phyloP scores from a whole-genome alignment of 257 asterid species.

The Nemophila menziesii region DNA sequence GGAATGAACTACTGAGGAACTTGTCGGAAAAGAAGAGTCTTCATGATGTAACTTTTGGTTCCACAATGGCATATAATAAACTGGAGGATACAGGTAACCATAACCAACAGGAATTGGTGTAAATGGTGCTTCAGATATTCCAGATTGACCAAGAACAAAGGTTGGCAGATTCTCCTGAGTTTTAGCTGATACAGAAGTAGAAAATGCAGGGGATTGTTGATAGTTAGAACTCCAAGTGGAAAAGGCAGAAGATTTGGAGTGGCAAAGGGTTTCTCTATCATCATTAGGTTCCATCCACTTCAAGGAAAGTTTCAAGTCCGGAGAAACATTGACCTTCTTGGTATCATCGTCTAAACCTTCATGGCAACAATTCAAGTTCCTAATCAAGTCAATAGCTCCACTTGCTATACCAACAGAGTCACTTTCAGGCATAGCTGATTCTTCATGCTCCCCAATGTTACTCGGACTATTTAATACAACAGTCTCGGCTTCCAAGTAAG shows the following conservation, averaged over 20 bases:
- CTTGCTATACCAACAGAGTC: neutral
- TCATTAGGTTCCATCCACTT: slow-evolving; percentile 41
- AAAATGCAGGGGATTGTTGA: slow-evolving; percentile 27
- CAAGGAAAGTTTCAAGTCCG: slow-evolving; percentile 59
- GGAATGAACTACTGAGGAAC: neutral
- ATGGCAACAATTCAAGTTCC: slow-evolving; percentile 49
- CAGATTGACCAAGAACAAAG: slow-evolving; percentile 24
- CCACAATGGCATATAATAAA: slow-evolving; percentile 21
- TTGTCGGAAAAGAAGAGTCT: neutral
- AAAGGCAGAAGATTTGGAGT: slow-evolving; percentile 81
- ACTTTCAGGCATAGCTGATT: neutral
- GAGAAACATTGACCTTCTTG: slow-evolving; percentile 37
- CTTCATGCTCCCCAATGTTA: neutral
- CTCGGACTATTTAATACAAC: slow-evolving; percentile 19
- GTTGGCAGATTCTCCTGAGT: slow-evolving; percentile 11
- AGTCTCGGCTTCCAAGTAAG: slow-evolving; percentile 39
- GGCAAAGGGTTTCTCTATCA: slow-evolving; percentile 40
- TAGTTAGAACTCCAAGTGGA: slow-evolving; percentile 48
- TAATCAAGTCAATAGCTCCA: slow-evolving; percentile 75
- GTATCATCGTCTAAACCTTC: slow-evolving; percentile 15
- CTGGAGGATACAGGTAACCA: slow-evolving; percentile 28
- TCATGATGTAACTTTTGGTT: slow-evolving; percentile 7
- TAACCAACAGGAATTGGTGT: slow-evolving; percentile 24
- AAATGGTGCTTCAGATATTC: slow-evolving; percentile 37
- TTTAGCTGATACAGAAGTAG: slow-evolving; percentile 24